phyloP scores from a whole-genome alignment of 2,329 filamentous ascomycete species.

The Nigrospora oryzae region DNA sequence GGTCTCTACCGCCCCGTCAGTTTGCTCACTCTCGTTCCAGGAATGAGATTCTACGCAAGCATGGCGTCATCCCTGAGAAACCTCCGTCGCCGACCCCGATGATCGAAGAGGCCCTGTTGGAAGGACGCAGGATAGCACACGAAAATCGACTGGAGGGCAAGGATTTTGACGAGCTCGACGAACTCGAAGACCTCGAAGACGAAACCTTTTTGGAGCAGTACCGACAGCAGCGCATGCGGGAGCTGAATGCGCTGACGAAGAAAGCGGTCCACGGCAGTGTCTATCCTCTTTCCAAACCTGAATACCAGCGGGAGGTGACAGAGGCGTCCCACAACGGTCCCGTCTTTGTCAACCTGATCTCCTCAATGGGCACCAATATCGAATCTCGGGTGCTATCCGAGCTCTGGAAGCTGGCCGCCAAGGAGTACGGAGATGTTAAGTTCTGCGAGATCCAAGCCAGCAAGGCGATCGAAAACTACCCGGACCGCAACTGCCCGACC shows the following conservation, averaged over 20 bases:
- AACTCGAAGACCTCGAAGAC: constrained; percentile 92
- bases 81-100: constrained; percentile 90
- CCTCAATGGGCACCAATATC: constrained; percentile 67
- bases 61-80: constrained; percentile 96
- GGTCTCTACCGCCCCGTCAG: neutral
- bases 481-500: constrained; percentile 89
- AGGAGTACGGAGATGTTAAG: constrained; percentile 87
- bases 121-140: constrained; percentile 75
- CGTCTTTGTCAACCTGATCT: constrained; percentile 75
- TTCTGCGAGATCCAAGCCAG: constrained; percentile 93
- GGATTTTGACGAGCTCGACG: constrained; percentile 86
- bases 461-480: constrained; percentile 94
- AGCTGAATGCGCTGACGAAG: constrained; percentile 66
- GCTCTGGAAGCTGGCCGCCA: constrained; percentile 76
- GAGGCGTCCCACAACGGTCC: constrained; percentile 68
- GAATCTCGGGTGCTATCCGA: constrained; percentile 79
- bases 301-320: constrained; percentile 86
- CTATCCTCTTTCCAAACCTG: constrained; percentile 88
- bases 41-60: constrained; percentile 97
- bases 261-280: constrained; percentile 81
- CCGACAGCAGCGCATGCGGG: constrained; percentile 76
- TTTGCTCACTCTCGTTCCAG: constrained; percentile 34
- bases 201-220: constrained; percentile 86
- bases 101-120: constrained; percentile 87
- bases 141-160: constrained; percentile 93